Evolutionary conservation across 345 rosid species (phyloP).

Genomic region (Gossypium raimondii): DNA sequence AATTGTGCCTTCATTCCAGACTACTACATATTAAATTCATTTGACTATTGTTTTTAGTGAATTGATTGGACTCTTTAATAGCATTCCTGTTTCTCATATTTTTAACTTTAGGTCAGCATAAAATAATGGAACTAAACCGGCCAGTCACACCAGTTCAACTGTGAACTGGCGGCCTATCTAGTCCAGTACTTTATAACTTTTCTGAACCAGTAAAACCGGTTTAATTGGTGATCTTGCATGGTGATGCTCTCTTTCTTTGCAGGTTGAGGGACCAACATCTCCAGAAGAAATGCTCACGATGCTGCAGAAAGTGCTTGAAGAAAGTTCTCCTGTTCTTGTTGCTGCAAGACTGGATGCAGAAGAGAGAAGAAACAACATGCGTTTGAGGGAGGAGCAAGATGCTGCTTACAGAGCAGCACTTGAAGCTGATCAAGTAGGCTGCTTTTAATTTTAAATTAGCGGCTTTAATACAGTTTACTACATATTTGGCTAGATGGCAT

Average conservation of each 20-base stretch:
- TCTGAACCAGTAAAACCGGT: no score
- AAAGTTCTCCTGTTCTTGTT: slow-evolving; percentile 78
- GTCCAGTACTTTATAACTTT: no score
- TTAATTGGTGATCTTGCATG: neutral
- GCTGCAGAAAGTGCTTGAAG: slow-evolving; percentile 85
- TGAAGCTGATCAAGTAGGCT: slow-evolving; percentile 92
- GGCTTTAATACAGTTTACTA: neutral
- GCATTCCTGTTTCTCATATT: neutral
- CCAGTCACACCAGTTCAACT: no score
- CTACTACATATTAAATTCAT: neutral
- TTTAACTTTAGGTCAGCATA: neutral
- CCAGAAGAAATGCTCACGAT: slow-evolving; percentile 69
- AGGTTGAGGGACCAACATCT: slow-evolving; percentile 90
- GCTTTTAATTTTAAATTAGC: neutral
- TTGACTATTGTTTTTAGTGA: neutral
- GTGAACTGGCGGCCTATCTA: no score
- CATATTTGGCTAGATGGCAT: neutral
- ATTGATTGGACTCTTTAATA: neutral
- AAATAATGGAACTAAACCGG: no score
- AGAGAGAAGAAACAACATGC: slow-evolving; percentile 80
- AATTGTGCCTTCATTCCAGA: neutral
- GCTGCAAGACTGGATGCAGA: slow-evolving; percentile 89
- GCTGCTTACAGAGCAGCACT: slow-evolving; percentile 95
- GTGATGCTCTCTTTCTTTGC: slow-evolving; percentile 16
- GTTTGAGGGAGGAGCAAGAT: slow-evolving; percentile 94